A percentile compares a stretch with the other conserved stretches of the same genome.
Conservation (phyloP, 2,329 filamentous ascomycete species). For the Decorospora gaudefroyi region DNA sequence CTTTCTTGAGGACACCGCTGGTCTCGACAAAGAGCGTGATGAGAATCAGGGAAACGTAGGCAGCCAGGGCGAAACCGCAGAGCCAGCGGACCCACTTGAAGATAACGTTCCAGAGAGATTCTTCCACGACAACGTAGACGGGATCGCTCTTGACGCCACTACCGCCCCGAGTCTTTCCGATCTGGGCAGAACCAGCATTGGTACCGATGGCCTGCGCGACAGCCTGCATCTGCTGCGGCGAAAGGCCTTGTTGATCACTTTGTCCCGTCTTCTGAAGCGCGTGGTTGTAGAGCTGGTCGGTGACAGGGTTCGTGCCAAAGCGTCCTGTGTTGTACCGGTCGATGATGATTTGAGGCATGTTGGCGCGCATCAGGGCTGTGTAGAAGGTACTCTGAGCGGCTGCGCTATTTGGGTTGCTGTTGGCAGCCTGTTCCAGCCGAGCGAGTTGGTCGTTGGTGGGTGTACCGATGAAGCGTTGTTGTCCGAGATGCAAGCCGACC, state of each 20-base stretch:
- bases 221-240: slow-evolving; percentile 70
- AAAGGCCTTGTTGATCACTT: slow-evolving; percentile 48
- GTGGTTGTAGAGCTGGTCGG: slow-evolving; percentile 78
- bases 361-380: slow-evolving; percentile 83
- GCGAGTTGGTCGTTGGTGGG: slow-evolving; percentile 69
- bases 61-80: slow-evolving; percentile 74
- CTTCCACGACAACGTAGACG: slow-evolving; percentile 95
- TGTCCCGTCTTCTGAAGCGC: slow-evolving; percentile 69
- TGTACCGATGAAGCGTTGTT: slow-evolving; percentile 54
- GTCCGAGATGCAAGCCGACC: slow-evolving; percentile 48
- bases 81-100: slow-evolving; percentile 94
- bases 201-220: slow-evolving; percentile 82
- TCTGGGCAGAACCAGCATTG: slow-evolving; percentile 67
- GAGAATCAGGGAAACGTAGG: slow-evolving; percentile 77
- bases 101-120: slow-evolving; percentile 75
- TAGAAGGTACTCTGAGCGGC: slow-evolving; percentile 94
- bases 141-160: slow-evolving; percentile 79
- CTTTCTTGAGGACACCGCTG: slow-evolving; percentile 77
- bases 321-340: slow-evolving; percentile 86
- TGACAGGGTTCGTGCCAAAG: slow-evolving; percentile 77
- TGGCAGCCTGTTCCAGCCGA: slow-evolving; percentile 86
- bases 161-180: slow-evolving; percentile 61
- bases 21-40: slow-evolving; percentile 83
- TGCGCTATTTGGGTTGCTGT: slow-evolving; percentile 85
- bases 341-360: slow-evolving; percentile 90